A percentile compares a stretch with the other conserved stretches of the same genome.
phyloP scores from a whole-genome alignment of 2,329 filamentous ascomycete species.

The Coleophoma eucalyptorum region DNA sequence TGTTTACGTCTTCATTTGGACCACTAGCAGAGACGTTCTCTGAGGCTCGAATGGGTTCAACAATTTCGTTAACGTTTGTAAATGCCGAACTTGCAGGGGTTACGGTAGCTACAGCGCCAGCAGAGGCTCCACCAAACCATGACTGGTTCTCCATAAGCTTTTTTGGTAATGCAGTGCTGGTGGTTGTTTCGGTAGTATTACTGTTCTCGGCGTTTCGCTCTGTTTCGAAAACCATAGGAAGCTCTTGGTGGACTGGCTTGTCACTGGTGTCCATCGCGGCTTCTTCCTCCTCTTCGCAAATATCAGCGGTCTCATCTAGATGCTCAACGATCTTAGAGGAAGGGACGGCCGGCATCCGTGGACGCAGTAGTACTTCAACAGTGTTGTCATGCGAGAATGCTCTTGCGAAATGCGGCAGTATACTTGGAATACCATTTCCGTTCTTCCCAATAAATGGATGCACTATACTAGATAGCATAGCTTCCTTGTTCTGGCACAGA shows the following conservation, averaged over 20 bases:
- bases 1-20: slow-evolving; percentile 7
- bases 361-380: slow-evolving; percentile 66
- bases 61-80: neutral
- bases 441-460: slow-evolving; percentile 67
- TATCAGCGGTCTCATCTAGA: slow-evolving; percentile 3
- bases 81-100: no score
- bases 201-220: neutral
- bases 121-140: no score
- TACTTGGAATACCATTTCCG: slow-evolving; percentile 64
- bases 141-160: no score
- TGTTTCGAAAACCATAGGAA: neutral
- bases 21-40: slow-evolving; percentile 7
- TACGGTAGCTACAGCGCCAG: no score
- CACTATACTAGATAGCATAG: slow-evolving; percentile 78
- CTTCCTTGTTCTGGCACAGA: slow-evolving; percentile 61
- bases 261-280: slow-evolving; percentile 12
- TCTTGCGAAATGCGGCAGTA: slow-evolving; percentile 74
- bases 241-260: neutral
- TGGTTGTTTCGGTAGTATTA: neutral
- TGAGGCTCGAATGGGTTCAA: slow-evolving; percentile 3
- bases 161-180: no score
- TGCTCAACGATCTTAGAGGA: slow-evolving; percentile 3
- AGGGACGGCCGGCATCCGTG: slow-evolving; percentile 43
- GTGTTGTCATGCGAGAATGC: slow-evolving; percentile 58
- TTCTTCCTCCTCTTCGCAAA: slow-evolving; percentile 9